A percentile compares a stretch with the other conserved stretches of the same genome.
Conservation (phyloP, 2,329 filamentous ascomycete species). For the Talaromyces sp. region DNA sequence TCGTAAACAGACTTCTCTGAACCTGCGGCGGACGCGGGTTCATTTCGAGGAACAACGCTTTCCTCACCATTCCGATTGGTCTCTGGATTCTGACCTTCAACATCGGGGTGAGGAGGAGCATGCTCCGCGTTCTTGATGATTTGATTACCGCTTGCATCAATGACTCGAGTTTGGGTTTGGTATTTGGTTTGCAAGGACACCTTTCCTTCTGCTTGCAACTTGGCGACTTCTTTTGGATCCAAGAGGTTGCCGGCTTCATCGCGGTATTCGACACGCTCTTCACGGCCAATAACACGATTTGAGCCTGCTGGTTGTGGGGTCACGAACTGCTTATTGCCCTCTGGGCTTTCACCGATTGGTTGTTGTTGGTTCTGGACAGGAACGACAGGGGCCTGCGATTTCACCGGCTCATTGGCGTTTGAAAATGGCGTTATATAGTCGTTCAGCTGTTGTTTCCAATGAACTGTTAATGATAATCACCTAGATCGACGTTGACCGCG, state of each 20-base stretch:
- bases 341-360: slow-evolving; percentile 21
- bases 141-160: slow-evolving; percentile 77
- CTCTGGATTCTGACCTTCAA: slow-evolving; percentile 56
- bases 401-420: slow-evolving; percentile 23
- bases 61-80: slow-evolving; percentile 44
- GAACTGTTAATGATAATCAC: slow-evolving; percentile 13
- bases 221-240: slow-evolving; percentile 75
- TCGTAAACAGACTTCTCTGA: slow-evolving; percentile 38
- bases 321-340: slow-evolving; percentile 29
- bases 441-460: slow-evolving; percentile 31
- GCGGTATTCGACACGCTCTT: slow-evolving; percentile 88
- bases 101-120: slow-evolving; percentile 55
- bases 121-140: slow-evolving; percentile 47
- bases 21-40: slow-evolving; percentile 40
- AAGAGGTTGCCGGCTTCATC: slow-evolving; percentile 91
- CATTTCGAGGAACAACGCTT: slow-evolving; percentile 31
- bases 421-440: slow-evolving; percentile 37
- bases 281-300: slow-evolving; percentile 49
- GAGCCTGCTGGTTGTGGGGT: slow-evolving; percentile 31
- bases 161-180: slow-evolving; percentile 83
- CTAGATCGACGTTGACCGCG: slow-evolving; percentile 25
- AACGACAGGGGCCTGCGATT: slow-evolving; percentile 22
- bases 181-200: slow-evolving; percentile 94
- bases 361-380: slow-evolving; percentile 21
- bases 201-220: slow-evolving; percentile 69